Base-by-base conservation (phyloP, 495 filamentous ascomycete genomes). In the Podospora appendiculata region DNA sequence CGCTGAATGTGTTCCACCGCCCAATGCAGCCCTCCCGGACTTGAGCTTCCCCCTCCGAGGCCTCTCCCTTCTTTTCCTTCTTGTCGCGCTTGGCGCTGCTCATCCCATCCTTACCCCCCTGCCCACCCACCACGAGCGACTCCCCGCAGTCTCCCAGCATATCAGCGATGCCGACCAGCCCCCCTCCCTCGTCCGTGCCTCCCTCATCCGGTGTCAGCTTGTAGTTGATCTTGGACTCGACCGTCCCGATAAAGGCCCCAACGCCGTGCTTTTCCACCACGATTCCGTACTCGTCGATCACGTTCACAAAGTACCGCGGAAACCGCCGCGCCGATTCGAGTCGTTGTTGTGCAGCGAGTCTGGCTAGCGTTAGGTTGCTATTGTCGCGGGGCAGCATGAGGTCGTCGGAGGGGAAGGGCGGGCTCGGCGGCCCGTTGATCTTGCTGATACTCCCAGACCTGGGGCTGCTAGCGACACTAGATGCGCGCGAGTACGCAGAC, bases 181-280 rank as follows among this genome's bases (percentile, higher is more conserved):
- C 79, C 41, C 74, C 74, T 11, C 67, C 65, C 52, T 79, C 76
- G 43, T 84, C 79, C 14, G 66, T 71, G 18, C 77, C 83, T 9
- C 75, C 76, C 0, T 73, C 58, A 53, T 87, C 83, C 1, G 84
- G 76, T 41, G 70, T 60, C 12, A 89, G 62, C 11, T 65, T 69
- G 52, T 88, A 89, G n/a, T 56, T 50, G 19, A 89, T 79, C 48
- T 65, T 61, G n/a, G 72, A 78, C 46, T 70, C 75, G 36, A 81
- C 63, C 6, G 65, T 63, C 9, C 85, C 85, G 12, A 88, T 61
- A 61, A 79, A 88, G 0, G 74, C 76, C 4, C 73, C 76, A 5
- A 87, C 59, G 7, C 72, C 69, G 47, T 74, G 70, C 12, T 70
- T 72, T 42, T 80, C 75, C 11, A 63, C 45, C 1, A 69, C 40